Evolutionary conservation across 2,329 filamentous ascomycete species (phyloP).

Genomic region (Hypoxylon sp.): DNA sequence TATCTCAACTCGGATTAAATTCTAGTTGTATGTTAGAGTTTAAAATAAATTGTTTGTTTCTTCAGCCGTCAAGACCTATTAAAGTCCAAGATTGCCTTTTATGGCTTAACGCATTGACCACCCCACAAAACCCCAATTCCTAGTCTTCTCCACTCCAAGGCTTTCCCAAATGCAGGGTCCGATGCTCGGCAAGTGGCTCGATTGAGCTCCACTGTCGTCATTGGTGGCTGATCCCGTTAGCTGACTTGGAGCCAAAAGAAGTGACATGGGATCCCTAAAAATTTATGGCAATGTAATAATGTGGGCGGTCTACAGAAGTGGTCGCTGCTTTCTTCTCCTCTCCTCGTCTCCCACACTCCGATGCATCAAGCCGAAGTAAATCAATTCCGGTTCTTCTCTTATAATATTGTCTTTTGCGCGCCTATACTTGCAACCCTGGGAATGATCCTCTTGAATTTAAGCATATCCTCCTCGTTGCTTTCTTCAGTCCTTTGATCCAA

Average conservation of each 20-base stretch:
- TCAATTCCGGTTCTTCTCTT: conserved; percentile 25
- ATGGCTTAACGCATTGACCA: conserved; percentile 35
- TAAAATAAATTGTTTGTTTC: background rate
- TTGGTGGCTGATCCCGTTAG: conserved; percentile 42
- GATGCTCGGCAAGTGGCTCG: conserved; percentile 45
- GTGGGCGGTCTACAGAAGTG: conserved; percentile 41
- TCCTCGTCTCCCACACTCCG: conserved; percentile 33
- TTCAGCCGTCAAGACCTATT: conserved; percentile 2
- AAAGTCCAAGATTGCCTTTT: conserved; percentile 19
- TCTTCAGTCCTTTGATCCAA: conserved; percentile 49
- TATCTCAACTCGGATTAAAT: background rate
- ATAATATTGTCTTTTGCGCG: conserved; percentile 14
- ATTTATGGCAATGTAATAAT: conserved; percentile 36
- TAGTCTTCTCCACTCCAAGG: conserved; percentile 38
- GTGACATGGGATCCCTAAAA: conserved; percentile 43
- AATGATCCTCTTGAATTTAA: conserved; percentile 45
- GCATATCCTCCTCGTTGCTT: conserved; percentile 28
- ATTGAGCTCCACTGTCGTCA: conserved; percentile 46
- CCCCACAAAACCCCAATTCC: conserved; percentile 33
- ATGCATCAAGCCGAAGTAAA: conserved; percentile 33
- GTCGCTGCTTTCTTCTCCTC: conserved; percentile 33
- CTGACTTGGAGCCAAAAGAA: conserved; percentile 28
- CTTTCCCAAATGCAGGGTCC: conserved; percentile 47
- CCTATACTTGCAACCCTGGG: conserved; percentile 33
- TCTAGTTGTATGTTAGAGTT: no score